Base-by-base conservation (phyloP, 306 rosid genomes). In the Prunus salicina region DNA sequence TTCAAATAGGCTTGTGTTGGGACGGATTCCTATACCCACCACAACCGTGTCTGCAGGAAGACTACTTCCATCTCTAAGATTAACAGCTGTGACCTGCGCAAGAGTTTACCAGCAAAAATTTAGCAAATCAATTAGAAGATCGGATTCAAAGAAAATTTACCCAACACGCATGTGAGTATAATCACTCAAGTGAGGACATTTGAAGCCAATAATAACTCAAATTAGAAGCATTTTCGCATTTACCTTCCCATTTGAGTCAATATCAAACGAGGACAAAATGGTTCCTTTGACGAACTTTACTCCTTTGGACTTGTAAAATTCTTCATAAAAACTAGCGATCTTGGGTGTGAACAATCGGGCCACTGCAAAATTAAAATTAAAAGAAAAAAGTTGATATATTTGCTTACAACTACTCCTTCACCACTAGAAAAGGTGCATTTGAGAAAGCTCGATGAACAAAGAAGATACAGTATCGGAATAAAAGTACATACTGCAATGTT, bases 11-110 rank as follows among this genome's bases (percentile, higher is more conserved):
- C 97, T 84, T 3, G 97, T 91, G 82, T 92, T 95, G n/a, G 99
- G 99, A 47, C 99, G 96, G 64, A 95, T 92, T 52, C 99, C 99
- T 71, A 95, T 95, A 82, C 99, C 99, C 78, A 90, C 97, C 71
- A 95, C 97, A 73, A 95, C 99, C 93, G 91, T 89, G 88, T 89
- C 93, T 2, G 85, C 88, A 8, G 88, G 89, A 66, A 95, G 80
- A 67, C 82, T 69, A 64, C 79, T 87, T 84, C 93, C 97, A 82
- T 92, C 93, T 88, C 87, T 89, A 61, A 95, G 97, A 85, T 81
- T 87, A 74, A 95, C 98, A 72, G 91, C 91, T 41, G 88, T 88
- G 52, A 89, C 99, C 99, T 95, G 88, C 58, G 67, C 74, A 75
- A 65, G 62, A 71, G 70, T 58, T 45, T 61, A 74, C 53, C 49